Base-by-base conservation (phyloP, 129 eudicot genomes). In the Chrysanthemum lavandulifolium region DNA sequence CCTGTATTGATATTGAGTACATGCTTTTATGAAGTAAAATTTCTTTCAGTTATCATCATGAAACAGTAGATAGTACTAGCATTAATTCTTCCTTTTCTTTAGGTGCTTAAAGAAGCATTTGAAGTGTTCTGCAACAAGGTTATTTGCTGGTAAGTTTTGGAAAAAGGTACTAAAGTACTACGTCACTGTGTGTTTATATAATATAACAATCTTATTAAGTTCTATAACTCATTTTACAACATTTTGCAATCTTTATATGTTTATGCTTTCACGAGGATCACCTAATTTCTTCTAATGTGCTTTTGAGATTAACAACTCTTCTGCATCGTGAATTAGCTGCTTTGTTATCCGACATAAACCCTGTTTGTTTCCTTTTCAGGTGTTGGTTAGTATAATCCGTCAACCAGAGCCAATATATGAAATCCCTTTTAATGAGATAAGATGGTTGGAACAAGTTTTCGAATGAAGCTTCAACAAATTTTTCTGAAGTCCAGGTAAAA, bases 381-480 rank as follows among this genome's bases (percentile, higher is more conserved):
- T 94, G 68, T 79, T 94, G 76, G 85, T 94, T 48, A 93, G 88
- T 83, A 81, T 94, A 96, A 80, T 94, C n/a, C 85, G 96, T 50
- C 93, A 86, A 36, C 98, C 98, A 13, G 97, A 90, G 72, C 87
- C 89, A 96, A 91, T 91, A 6, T 81, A 82, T 76, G 97, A 90
- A 86, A 19, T 56, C 3, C 85, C 91, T 36, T 96, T 87, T 80
- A 97, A 86, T 52, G 97, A 88, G 74, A 69, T 80, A 86, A 86
- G 96, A 84, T 89, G 78, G 53, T 77, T 84, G 81, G 97, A 91
- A 49, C 97, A 82, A 79, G 93, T 87, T 31, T 72, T 96, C 71
- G 85, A 84, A 80, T 53, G 87, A 91, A 4, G 3, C 31, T 3
- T 29, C 31, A 29, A 29, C 4, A 0, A 3, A 29, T 29, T 29